These are phyloP conservation scores for Theileria annulata DNA, from an alignment of 169 alveolate species.

Conservation along the genomic window DNA sequence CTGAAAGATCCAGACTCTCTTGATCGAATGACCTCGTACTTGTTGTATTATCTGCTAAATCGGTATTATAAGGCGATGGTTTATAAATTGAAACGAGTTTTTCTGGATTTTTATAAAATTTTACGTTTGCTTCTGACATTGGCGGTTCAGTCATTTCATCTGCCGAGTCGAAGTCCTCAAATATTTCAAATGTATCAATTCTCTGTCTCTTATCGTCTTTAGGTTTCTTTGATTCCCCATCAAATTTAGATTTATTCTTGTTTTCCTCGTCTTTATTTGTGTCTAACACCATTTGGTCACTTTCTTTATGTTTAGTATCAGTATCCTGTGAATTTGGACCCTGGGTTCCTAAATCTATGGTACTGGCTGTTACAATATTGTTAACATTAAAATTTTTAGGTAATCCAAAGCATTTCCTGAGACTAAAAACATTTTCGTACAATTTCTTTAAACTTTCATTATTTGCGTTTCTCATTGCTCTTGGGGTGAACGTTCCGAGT, in stretches of 20 bases:
- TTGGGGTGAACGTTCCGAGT: constrained; percentile 56
- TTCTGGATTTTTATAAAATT: background rate
- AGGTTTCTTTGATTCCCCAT: background rate
- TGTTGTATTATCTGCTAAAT: too few relatives aligned
- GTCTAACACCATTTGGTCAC: too few relatives aligned
- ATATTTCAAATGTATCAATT: background rate
- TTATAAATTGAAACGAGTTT: background rate
- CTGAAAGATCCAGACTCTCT: background rate
- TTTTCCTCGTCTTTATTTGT: background rate
- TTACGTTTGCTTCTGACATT: constrained; percentile 3
- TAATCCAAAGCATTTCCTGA: constrained; percentile 16
- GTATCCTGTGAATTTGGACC: too few relatives aligned
- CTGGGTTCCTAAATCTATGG: too few relatives aligned
- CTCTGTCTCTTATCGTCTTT: background rate
- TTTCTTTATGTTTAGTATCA: too few relatives aligned
- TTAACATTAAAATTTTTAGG: background rate
- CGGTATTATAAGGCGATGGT: background rate
- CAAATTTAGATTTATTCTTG: background rate
- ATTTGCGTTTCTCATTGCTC: constrained; percentile 42
- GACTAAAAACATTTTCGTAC: constrained; percentile 10
- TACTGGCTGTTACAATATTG: background rate
- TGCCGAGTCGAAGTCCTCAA: background rate
- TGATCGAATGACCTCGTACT: too few relatives aligned
- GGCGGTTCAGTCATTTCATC: background rate
- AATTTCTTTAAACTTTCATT: constrained; percentile 2